phyloP scores from a whole-genome alignment of 257 asterid genomes.

The Eucommia ulmoides region DNA sequence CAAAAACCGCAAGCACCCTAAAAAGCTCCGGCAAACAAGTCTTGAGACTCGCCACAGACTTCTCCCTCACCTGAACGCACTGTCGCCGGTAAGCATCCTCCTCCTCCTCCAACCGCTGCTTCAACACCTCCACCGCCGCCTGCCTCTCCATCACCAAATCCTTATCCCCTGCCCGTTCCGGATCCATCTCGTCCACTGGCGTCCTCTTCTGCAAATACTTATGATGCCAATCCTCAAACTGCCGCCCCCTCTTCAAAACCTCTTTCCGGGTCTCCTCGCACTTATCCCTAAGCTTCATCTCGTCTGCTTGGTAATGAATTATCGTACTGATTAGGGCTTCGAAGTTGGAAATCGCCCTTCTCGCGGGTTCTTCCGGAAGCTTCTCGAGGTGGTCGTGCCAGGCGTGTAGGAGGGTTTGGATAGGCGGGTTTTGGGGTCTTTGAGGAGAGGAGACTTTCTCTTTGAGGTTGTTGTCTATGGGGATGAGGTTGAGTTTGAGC shows the following conservation, averaged over 20 bases:
- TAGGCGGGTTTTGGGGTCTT: slow-evolving; percentile 55
- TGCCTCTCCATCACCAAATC: slow-evolving; percentile 38
- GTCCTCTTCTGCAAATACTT: slow-evolving; percentile 57
- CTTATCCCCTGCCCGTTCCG: slow-evolving; percentile 30
- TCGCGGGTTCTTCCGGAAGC: slow-evolving; percentile 77
- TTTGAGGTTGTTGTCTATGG: slow-evolving; percentile 71
- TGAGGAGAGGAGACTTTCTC: slow-evolving; percentile 77
- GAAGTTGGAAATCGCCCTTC: slow-evolving; percentile 51
- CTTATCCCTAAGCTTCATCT: slow-evolving; percentile 54
- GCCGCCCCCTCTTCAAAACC: slow-evolving; percentile 40
- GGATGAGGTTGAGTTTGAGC: slow-evolving; percentile 73
- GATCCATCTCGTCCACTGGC: slow-evolving; percentile 56
- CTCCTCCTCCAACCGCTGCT: slow-evolving; percentile 51
- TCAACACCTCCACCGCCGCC: slow-evolving; percentile 35
- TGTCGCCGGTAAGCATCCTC: slow-evolving; percentile 57
- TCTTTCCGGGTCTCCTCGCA: slow-evolving; percentile 67
- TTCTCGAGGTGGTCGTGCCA: slow-evolving; percentile 73
- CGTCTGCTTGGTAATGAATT: slow-evolving; percentile 67
- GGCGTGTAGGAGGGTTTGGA: slow-evolving; percentile 41
- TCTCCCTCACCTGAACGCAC: slow-evolving; percentile 70
- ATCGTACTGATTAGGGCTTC: slow-evolving; percentile 57
- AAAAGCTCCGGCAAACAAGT: slow-evolving; percentile 75
- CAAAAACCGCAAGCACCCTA: slow-evolving; percentile 47
- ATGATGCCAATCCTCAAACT: slow-evolving; percentile 61
- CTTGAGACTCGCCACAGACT: slow-evolving; percentile 59